These are phyloP conservation scores for Kandelia obovata DNA, from an alignment of 345 rosid genomes.

Conservation along the genomic window DNA sequence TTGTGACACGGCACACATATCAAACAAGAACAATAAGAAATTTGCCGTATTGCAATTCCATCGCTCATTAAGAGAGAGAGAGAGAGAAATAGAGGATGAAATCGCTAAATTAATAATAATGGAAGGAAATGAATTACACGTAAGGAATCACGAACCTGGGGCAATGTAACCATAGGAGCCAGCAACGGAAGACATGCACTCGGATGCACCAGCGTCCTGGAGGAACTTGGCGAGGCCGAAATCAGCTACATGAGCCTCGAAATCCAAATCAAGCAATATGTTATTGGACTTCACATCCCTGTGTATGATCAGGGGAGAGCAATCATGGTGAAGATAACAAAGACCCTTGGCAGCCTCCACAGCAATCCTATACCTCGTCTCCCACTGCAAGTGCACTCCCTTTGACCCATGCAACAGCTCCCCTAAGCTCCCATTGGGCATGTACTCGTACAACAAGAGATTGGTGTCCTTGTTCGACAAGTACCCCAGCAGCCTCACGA, in stretches of 20 bases:
- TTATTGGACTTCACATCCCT: slow-evolving; percentile 91
- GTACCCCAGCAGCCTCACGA: slow-evolving; percentile 71
- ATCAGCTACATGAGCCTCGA: slow-evolving; percentile 90
- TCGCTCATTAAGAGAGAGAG: background rate
- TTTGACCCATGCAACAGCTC: slow-evolving; percentile 82
- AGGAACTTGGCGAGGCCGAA: slow-evolving; percentile 95
- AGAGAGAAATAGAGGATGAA: background rate
- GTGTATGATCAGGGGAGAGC: slow-evolving; percentile 86
- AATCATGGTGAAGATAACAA: slow-evolving; percentile 91
- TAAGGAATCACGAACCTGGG: slow-evolving; percentile 45
- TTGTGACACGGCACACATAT: too few relatives aligned
- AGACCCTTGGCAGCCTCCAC: slow-evolving; percentile 78
- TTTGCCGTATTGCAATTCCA: background rate
- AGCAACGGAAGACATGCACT: slow-evolving; percentile 85
- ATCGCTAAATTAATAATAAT: background rate
- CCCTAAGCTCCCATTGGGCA: slow-evolving; percentile 90
- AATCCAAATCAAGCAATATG: slow-evolving; percentile 70
- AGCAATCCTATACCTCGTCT: slow-evolving; percentile 62
- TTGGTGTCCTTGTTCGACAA: slow-evolving; percentile 88
- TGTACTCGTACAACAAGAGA: slow-evolving; percentile 70
- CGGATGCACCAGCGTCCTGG: slow-evolving; percentile 70
- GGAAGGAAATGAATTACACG: background rate
- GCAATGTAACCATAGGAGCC: slow-evolving; percentile 97
- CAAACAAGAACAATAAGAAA: background rate
- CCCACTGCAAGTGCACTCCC: slow-evolving; percentile 87